Percentiles rank a stretch among this genome's conserved stretches.
phyloP scores from a whole-genome alignment of 2,329 filamentous ascomycete species.

The Setomelanomma holmii region DNA sequence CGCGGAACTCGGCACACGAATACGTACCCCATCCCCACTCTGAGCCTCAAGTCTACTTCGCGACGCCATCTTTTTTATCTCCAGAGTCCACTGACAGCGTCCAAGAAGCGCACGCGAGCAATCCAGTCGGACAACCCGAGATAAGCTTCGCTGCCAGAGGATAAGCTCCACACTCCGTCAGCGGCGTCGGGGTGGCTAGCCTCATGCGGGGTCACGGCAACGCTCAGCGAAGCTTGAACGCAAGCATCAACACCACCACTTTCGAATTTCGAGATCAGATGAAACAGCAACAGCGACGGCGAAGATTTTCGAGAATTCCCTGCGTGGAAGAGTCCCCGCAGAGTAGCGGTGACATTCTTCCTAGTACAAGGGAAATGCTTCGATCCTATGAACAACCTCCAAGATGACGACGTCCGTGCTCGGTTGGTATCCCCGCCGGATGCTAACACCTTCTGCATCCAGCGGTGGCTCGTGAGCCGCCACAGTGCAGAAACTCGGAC shows the following conservation, averaged over 20 bases:
- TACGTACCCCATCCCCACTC: too few species aligned
- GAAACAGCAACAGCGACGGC: too few species aligned
- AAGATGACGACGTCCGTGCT: neutral
- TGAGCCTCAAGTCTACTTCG: too few species aligned
- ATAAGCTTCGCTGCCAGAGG: neutral
- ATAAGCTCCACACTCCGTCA: slow-evolving; percentile 8
- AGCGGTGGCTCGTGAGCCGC: slow-evolving; percentile 4
- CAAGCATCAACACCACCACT: neutral
- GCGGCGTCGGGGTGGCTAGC: slow-evolving; percentile 1
- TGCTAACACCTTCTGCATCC: slow-evolving; percentile 5
- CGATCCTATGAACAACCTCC: neutral
- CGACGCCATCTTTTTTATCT: too few species aligned
- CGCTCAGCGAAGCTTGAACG: slow-evolving; percentile 14
- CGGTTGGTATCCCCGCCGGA: neutral
- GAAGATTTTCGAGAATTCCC: too few species aligned
- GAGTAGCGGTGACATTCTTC: neutral
- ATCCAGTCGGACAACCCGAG: neutral
- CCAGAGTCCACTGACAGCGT: neutral
- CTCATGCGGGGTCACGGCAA: slow-evolving; percentile 1
- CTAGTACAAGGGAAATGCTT: neutral
- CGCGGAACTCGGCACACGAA: too few species aligned
- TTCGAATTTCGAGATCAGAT: too few species aligned
- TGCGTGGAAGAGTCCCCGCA: too few species aligned
- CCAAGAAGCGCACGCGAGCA: neutral
- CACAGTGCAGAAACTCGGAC: neutral